Conservation (phyloP, 139 green algal genomes). For the Deuterostichococcus epilithicus region DNA sequence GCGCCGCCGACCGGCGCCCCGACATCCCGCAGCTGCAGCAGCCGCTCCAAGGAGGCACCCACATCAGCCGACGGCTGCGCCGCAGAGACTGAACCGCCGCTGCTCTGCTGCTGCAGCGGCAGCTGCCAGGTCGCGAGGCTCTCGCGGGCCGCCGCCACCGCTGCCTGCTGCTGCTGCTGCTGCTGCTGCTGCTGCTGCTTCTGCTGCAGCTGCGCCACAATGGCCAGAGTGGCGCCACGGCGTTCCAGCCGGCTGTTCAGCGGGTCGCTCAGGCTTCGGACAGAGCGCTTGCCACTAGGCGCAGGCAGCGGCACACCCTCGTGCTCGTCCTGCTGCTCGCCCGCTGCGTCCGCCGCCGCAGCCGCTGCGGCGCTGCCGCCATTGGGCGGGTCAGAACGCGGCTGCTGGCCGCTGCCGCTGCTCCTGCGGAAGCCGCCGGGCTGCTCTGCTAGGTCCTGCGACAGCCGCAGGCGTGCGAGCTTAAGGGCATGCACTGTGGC, state of each 20-base stretch:
- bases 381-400: no score
- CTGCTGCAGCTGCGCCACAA: not conserved
- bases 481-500: not conserved
- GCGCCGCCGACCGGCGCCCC: no score
- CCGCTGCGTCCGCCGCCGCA: not conserved
- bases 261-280: not conserved
- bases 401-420: no score
- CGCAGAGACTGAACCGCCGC: no score
- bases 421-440: no score
- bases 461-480: conserved; percentile 12
- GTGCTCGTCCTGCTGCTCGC: not conserved
- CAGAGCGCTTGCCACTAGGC: not conserved
- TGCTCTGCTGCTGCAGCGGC: no score
- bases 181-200: not conserved
- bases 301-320: not conserved
- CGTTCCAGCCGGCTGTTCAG: not conserved
- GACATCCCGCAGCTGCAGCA: not conserved
- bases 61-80: no score
- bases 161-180: not conserved
- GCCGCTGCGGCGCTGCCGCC: no score
- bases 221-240: no score
- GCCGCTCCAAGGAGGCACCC: not conserved
- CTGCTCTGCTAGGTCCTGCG: not conserved
- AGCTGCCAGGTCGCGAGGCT: no score
- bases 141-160: no score